These are phyloP conservation scores for Arxiozyma slooffiae DNA, from an alignment of 1,139 yeast species.

Conservation along the genomic window DNA sequence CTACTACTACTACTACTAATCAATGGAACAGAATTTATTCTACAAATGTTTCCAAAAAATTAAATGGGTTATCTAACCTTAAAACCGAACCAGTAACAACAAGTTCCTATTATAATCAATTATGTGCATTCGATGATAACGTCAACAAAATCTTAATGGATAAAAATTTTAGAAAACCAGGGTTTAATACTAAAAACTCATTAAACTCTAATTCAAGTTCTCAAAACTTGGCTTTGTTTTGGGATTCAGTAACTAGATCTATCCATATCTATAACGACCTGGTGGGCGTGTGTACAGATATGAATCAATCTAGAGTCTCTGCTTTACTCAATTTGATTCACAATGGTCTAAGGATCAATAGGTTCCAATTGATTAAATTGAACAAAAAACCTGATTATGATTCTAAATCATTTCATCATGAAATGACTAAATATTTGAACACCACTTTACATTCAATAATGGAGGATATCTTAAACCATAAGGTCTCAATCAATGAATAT, in stretches of 20 bases:
- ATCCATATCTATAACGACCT: slow-evolving; percentile 38
- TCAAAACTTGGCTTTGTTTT: slow-evolving; percentile 27
- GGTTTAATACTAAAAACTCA: slow-evolving; percentile 6
- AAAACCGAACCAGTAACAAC: not conserved
- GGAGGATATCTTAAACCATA: slow-evolving; percentile 35
- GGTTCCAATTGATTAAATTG: slow-evolving; percentile 39
- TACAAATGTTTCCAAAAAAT: not conserved
- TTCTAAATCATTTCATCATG: slow-evolving; percentile 41
- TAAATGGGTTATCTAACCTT: not conserved
- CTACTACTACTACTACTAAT: not conserved
- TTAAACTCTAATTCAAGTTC: not conserved
- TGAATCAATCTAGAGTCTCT: slow-evolving; percentile 35
- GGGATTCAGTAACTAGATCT: slow-evolving; percentile 39
- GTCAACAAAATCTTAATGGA: slow-evolving; percentile 29
- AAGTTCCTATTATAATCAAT: slow-evolving; percentile 34
- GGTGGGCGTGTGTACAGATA: slow-evolving; percentile 32
- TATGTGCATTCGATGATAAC: slow-evolving; percentile 40
- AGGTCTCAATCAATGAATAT: slow-evolving; percentile 36
- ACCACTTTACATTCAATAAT: slow-evolving; percentile 39
- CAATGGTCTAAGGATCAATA: slow-evolving; percentile 41
- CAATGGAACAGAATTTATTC: not conserved
- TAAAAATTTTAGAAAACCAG: slow-evolving; percentile 1
- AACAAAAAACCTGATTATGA: slow-evolving; percentile 45
- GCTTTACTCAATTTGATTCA: slow-evolving; percentile 38
- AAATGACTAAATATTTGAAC: slow-evolving; percentile 37